Evolutionary conservation across 805 yeast species (phyloP).

Genomic region (Maudiozyma barnettii): DNA sequence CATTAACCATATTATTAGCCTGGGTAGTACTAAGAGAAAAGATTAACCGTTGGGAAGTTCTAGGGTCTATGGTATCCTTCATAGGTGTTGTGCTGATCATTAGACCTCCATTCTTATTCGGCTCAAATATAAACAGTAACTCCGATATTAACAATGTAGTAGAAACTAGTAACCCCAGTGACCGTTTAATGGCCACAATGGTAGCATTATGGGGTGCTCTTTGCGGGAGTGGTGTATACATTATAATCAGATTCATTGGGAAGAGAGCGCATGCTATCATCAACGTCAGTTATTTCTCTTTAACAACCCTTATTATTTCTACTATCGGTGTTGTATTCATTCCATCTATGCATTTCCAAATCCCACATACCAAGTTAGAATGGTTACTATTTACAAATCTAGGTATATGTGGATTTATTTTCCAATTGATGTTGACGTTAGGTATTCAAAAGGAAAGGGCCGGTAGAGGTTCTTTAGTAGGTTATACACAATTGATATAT

Average conservation of each 20-base stretch:
- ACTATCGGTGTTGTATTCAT: conserved; percentile 40
- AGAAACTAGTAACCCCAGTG: conserved; percentile 45
- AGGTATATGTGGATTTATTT: conserved; percentile 72
- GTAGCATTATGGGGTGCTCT: conserved; percentile 59
- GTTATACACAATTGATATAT: conserved; percentile 68
- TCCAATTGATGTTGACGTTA: conserved; percentile 70
- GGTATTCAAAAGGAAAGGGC: conserved; percentile 80
- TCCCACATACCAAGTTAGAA: conserved; percentile 53
- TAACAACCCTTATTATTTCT: conserved; percentile 48
- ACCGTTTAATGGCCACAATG: conserved; percentile 50
- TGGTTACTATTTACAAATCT: conserved; percentile 54
- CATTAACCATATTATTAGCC: conserved; percentile 67
- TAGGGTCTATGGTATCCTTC: conserved; percentile 59
- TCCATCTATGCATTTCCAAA: conserved; percentile 50
- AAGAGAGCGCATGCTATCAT: conserved; percentile 69
- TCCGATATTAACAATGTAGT: conserved; percentile 9
- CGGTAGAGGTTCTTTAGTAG: conserved; percentile 63
- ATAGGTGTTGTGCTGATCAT: conserved; percentile 74
- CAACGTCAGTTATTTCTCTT: conserved; percentile 69
- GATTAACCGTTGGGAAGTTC: conserved; percentile 56
- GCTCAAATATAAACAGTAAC: conserved; percentile 19
- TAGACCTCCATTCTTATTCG: conserved; percentile 66
- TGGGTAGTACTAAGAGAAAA: conserved; percentile 56
- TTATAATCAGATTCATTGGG: conserved; percentile 67
- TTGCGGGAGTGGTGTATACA: conserved; percentile 63